These are phyloP conservation scores for Paraphoma sp. DNA, from an alignment of 2,329 filamentous ascomycete species.

Conservation along the genomic window DNA sequence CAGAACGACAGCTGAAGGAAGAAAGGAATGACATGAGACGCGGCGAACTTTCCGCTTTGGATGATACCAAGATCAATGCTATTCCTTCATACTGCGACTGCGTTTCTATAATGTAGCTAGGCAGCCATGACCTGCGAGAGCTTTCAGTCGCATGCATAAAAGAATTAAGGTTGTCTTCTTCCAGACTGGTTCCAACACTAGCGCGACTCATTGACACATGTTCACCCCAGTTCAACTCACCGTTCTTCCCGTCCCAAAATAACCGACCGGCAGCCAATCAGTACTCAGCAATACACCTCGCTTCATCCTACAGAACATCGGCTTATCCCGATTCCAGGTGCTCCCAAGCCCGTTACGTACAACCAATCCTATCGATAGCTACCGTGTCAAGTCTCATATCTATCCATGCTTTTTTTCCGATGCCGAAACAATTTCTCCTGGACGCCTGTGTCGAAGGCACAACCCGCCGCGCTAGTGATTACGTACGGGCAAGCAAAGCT, in stretches of 20 bases:
- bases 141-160: slow-evolving; percentile 5
- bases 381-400: background rate
- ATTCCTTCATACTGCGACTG: background rate
- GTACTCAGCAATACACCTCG: background rate
- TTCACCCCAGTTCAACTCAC: background rate
- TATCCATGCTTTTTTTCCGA: background rate
- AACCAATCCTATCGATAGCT: background rate
- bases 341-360: background rate
- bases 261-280: background rate
- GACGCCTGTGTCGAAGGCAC: background rate
- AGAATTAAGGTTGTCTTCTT: slow-evolving; percentile 8
- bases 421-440: background rate
- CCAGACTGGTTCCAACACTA: background rate
- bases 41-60: background rate
- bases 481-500: background rate
- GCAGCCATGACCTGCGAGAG: background rate
- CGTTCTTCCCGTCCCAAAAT: slow-evolving; percentile 1
- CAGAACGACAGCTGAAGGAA: background rate
- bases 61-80: background rate
- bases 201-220: background rate
- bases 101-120: background rate
- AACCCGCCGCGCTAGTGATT: background rate
- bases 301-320: background rate
- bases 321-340: background rate
- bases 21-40: background rate